Conservation (phyloP, 1,284 basidiomycete species). For the Thecaphora thlaspeos region DNA sequence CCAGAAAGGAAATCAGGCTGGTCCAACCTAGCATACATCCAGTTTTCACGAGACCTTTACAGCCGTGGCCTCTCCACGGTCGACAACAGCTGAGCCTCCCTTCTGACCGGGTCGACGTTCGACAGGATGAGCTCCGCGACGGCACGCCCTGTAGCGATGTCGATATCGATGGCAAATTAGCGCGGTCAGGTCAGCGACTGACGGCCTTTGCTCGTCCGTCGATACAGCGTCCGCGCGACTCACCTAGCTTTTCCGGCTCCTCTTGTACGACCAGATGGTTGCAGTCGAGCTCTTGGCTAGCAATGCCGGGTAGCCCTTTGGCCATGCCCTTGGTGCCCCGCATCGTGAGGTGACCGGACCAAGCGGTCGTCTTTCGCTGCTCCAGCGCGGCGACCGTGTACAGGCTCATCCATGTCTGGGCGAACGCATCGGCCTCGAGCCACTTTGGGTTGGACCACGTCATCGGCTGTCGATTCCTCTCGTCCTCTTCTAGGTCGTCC, state of each 20-base stretch:
- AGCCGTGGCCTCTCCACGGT: too few species aligned
- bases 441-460: slow-evolving; percentile 46
- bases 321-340: slow-evolving; percentile 16
- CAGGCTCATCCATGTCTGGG: slow-evolving; percentile 19
- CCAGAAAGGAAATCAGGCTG: too few species aligned
- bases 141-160: too few species aligned
- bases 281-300: slow-evolving; percentile 15
- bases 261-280: slow-evolving; percentile 51
- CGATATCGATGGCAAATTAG: too few species aligned
- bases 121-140: too few species aligned
- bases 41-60: too few species aligned
- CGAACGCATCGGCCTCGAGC: slow-evolving; percentile 48
- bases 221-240: neutral
- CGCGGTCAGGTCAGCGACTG: too few species aligned
- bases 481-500: slow-evolving; percentile 20
- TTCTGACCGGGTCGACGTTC: too few species aligned
- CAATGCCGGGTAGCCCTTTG: slow-evolving; percentile 15
- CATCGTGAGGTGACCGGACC: slow-evolving; percentile 26
- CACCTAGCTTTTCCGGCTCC: slow-evolving; percentile 15
- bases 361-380: slow-evolving; percentile 10
- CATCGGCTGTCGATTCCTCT: slow-evolving; percentile 16
- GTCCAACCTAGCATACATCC: too few species aligned
- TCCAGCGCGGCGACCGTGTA: slow-evolving; percentile 16
- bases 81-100: too few species aligned
- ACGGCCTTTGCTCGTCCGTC: too few species aligned